Evolutionary conservation across 805 yeast species (phyloP).

Genomic region (Hanseniaspora osmophila): DNA sequence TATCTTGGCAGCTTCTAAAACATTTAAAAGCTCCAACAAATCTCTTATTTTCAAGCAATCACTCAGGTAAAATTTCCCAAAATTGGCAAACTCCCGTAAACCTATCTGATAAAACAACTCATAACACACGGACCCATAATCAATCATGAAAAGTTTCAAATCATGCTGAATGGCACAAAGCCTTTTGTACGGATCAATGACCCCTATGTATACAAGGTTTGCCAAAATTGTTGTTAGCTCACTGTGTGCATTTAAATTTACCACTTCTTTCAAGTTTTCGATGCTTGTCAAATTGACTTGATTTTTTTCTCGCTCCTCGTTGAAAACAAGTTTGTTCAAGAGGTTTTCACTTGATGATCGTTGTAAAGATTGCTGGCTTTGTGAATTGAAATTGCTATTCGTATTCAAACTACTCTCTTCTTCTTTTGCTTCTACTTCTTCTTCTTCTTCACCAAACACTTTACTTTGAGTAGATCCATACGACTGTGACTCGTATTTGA

Average conservation of each 20-base stretch:
- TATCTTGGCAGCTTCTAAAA: slow-evolving; percentile 13
- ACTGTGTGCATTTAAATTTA: slow-evolving; percentile 32
- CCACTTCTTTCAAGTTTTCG: slow-evolving; percentile 35
- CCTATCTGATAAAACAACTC: slow-evolving; percentile 76
- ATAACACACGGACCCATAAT: slow-evolving; percentile 54
- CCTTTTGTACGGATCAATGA: slow-evolving; percentile 58
- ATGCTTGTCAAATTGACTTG: slow-evolving; percentile 46
- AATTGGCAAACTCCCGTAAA: slow-evolving; percentile 65
- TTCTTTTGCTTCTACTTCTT: not conserved
- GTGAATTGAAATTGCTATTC: too few relatives aligned
- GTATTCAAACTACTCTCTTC: not conserved
- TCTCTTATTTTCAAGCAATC: slow-evolving; percentile 9
- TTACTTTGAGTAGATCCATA: not conserved
- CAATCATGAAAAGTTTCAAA: slow-evolving; percentile 61
- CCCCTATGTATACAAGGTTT: slow-evolving; percentile 63
- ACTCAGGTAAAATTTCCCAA: slow-evolving; percentile 40
- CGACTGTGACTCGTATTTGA: not conserved
- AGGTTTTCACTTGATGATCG: too few relatives aligned
- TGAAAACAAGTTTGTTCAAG: not conserved
- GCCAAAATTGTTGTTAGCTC: slow-evolving; percentile 54
- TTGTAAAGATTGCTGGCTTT: too few relatives aligned
- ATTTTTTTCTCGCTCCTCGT: slow-evolving; percentile 19
- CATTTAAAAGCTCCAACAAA: slow-evolving; percentile 11
- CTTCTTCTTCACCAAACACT: not conserved
- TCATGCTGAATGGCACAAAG: slow-evolving; percentile 77